A percentile compares a stretch with the other conserved stretches of the same genome.
Conservation (phyloP, 352 stramenopile genomes). For the Phytopythium boreale region DNA sequence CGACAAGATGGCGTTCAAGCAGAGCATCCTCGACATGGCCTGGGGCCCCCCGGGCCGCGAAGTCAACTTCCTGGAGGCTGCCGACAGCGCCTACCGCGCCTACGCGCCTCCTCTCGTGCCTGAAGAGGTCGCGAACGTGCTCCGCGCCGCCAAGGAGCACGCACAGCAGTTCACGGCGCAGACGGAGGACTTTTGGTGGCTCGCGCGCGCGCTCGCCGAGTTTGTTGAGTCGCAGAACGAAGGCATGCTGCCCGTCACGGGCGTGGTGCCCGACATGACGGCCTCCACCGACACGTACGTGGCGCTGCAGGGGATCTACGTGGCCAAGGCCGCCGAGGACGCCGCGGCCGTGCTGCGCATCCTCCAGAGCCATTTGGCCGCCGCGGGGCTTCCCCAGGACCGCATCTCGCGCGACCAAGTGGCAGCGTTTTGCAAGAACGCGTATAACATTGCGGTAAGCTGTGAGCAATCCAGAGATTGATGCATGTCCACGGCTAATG, state of each 20-base stretch:
- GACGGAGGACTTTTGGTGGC: constrained; percentile 76
- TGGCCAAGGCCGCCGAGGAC: constrained; percentile 85
- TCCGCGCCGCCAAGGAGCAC: constrained; percentile 32
- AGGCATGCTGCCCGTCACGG: constrained; percentile 80
- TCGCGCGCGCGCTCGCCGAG: constrained; percentile 64
- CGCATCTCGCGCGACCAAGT: constrained; percentile 69
- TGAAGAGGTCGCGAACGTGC: constrained; percentile 69
- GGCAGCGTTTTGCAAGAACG: constrained; percentile 92
- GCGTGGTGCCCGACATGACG: constrained; percentile 97
- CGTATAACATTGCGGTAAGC: constrained; percentile 80
- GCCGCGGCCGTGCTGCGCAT: constrained; percentile 34
- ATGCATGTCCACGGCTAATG: too few species aligned
- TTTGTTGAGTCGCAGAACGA: constrained; percentile 74
- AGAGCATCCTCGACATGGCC: constrained; percentile 55
- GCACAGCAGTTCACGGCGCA: constrained; percentile 32
- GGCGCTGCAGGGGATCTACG: constrained; percentile 92
- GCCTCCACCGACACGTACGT: constrained; percentile 94
- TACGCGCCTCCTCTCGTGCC: constrained; percentile 85
- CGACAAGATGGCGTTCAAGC: constrained; percentile 92
- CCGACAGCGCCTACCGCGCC: constrained; percentile 90
- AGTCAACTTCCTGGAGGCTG: constrained; percentile 96
- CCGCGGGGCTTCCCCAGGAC: constrained; percentile 25
- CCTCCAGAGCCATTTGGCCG: constrained; percentile 25
- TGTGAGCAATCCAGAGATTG: neutral
- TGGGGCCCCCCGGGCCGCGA: constrained; percentile 67